A percentile compares a stretch with the other conserved stretches of the same genome.
Evolutionary conservation across 2,329 filamentous ascomycete species (phyloP).

Genomic region (Monosporascus sp.): DNA sequence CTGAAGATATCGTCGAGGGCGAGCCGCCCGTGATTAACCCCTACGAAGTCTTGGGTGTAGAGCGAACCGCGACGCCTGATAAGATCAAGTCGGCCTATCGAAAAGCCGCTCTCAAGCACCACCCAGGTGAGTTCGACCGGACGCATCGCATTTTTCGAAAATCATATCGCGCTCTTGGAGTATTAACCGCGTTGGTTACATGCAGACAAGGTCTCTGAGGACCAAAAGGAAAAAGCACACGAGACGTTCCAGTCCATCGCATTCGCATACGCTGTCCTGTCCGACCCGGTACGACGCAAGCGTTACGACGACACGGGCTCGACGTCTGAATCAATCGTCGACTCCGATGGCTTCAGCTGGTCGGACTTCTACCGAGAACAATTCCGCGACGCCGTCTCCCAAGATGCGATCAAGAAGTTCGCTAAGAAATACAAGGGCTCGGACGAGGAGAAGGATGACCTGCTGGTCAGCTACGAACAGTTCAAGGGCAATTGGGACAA

Average conservation of each 20-base stretch:
- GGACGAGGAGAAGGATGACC: conserved; percentile 74
- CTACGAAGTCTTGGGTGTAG: conserved; percentile 72
- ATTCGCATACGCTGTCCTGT: conserved; percentile 90
- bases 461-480: conserved; percentile 71
- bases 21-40: conserved; percentile 65
- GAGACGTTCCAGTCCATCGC: conserved; percentile 83
- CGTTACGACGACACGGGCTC: conserved; percentile 89
- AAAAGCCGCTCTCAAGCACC: conserved; percentile 80
- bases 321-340: conserved; percentile 74
- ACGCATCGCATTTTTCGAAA: background rate
- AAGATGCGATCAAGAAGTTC: conserved; percentile 70
- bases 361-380: conserved; percentile 81
- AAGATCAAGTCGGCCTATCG: conserved; percentile 89
- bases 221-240: conserved; percentile 68
- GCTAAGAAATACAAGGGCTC: conserved; percentile 75
- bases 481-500: conserved; percentile 68
- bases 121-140: conserved; percentile 59
- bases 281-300: conserved; percentile 70
- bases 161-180: no score
- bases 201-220: conserved; percentile 68
- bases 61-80: conserved; percentile 64
- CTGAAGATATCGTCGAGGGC: conserved; percentile 48
- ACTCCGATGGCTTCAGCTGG: conserved; percentile 84
- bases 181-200: background rate
- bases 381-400: conserved; percentile 69